These are phyloP conservation scores for Esteya vermicola DNA, from an alignment of 2,329 filamentous ascomycete genomes.

Conservation along the genomic window DNA sequence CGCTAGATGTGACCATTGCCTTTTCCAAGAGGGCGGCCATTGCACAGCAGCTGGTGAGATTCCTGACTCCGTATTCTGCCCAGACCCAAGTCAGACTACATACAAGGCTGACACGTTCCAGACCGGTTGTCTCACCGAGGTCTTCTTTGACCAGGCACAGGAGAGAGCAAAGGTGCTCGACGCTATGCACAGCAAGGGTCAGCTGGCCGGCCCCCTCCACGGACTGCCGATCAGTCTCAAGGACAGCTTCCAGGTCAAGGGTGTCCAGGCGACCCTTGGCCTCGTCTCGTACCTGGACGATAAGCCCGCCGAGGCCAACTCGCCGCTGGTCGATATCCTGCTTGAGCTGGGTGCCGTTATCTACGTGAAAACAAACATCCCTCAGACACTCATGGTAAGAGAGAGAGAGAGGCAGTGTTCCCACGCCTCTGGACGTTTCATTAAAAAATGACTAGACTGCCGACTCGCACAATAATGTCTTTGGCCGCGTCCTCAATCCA, in stretches of 20 bases:
- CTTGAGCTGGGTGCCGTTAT: background rate
- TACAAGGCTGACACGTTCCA: background rate
- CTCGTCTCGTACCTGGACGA: constrained; percentile 3
- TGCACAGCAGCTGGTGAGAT: constrained; percentile 1
- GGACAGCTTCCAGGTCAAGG: constrained; percentile 29
- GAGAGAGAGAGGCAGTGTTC: background rate
- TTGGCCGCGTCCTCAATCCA: background rate
- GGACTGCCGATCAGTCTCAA: constrained; percentile 33
- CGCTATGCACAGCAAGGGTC: constrained; percentile 13
- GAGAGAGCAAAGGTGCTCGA: constrained; percentile 17
- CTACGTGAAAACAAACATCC: background rate
- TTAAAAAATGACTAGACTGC: background rate
- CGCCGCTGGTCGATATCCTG: background rate
- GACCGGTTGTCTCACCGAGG: constrained; percentile 24
- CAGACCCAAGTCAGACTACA: background rate
- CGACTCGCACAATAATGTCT: background rate
- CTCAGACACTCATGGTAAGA: background rate
- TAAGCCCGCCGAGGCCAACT: background rate
- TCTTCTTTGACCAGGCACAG: constrained; percentile 19
- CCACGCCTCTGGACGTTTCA: no score
- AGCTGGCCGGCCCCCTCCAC: constrained; percentile 20
- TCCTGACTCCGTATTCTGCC: no score
- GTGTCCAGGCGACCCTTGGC: constrained; percentile 19
- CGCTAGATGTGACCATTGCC: background rate
- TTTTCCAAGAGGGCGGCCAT: background rate